Evolutionary conservation across 1,139 yeast species (phyloP).

Genomic region (Diutina sp.): DNA sequence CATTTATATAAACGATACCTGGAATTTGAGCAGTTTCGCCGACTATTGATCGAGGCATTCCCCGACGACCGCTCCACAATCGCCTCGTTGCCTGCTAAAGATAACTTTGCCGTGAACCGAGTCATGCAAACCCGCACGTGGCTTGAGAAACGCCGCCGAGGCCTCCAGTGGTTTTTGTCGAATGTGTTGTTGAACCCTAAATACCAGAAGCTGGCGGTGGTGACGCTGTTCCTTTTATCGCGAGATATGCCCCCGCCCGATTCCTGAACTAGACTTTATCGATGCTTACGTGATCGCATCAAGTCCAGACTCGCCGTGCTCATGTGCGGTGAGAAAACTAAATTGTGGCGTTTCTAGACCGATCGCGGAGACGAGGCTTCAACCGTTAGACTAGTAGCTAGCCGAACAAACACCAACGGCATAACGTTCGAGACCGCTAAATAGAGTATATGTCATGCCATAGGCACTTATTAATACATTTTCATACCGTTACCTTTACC

Average conservation of each 20-base stretch:
- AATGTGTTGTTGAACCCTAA: conserved; percentile 57
- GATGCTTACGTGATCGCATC: not conserved
- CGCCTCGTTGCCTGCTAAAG: conserved; percentile 60
- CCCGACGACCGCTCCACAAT: conserved; percentile 24
- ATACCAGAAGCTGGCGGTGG: conserved; percentile 31
- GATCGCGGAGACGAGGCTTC: not conserved
- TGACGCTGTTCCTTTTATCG: conserved; percentile 35
- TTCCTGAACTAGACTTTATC: not conserved
- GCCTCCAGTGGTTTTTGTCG: conserved; percentile 63
- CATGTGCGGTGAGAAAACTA: not conserved
- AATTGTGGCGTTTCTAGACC: not conserved
- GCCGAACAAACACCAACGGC: not conserved
- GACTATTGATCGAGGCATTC: conserved; percentile 22
- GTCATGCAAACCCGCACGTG: conserved; percentile 34
- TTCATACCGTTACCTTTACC: not conserved
- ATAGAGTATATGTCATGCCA: not conserved
- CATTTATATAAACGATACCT: conserved; percentile 47
- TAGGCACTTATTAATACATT: too few species aligned
- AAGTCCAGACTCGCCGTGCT: not conserved
- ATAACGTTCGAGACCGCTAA: not conserved
- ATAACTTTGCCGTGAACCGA: conserved; percentile 30
- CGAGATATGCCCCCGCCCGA: not conserved
- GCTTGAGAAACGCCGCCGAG: conserved; percentile 48
- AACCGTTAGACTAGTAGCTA: not conserved
- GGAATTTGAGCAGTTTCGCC: conserved; percentile 44